A percentile compares a stretch with the other conserved stretches of the same genome.
Evolutionary conservation across 2,329 filamentous ascomycete species (phyloP).

Genomic region (Penicillium sp.): DNA sequence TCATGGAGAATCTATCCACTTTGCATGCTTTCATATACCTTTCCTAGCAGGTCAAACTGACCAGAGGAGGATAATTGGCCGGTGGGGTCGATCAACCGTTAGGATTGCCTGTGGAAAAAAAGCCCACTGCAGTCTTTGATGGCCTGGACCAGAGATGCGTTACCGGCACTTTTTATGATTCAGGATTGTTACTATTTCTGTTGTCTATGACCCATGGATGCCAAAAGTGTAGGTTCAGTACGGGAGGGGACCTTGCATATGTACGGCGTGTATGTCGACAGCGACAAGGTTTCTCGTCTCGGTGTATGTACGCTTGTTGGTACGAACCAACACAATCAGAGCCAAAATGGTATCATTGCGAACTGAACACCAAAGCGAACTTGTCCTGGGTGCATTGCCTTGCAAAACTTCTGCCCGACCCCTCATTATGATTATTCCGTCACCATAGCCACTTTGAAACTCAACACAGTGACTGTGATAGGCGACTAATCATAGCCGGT

Average conservation of each 20-base stretch:
- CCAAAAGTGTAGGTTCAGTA: background rate
- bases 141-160: background rate
- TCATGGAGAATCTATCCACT: background rate
- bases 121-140: background rate
- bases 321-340: constrained; percentile 1
- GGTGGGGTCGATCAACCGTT: background rate
- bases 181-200: background rate
- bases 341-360: constrained; percentile 3
- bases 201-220: background rate
- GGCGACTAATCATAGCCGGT: background rate
- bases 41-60: background rate
- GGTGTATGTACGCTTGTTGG: background rate
- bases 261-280: background rate
- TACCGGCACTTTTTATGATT: background rate
- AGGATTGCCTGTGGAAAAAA: background rate
- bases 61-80: background rate
- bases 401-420: background rate
- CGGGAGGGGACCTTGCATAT: constrained; percentile 4
- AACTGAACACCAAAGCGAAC: background rate
- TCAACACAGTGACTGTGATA: background rate
- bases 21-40: background rate
- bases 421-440: background rate
- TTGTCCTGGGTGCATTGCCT: background rate
- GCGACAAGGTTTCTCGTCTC: background rate
- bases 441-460: background rate